Evolutionary conservation across 1,284 basidiomycete species (phyloP).

Genomic region (Sphagnurus paluster): DNA sequence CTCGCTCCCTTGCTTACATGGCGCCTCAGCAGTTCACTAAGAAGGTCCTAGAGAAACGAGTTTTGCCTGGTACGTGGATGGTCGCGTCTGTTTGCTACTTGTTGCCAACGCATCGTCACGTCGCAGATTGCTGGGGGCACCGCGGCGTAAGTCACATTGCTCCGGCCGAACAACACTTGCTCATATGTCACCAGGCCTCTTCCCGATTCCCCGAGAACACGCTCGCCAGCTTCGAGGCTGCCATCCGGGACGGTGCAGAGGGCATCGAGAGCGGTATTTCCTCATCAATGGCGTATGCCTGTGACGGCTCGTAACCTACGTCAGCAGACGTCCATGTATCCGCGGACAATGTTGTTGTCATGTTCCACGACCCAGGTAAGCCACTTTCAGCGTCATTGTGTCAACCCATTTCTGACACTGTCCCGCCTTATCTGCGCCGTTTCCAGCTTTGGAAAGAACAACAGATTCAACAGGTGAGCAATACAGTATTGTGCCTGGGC

Average conservation of each 20-base stretch:
- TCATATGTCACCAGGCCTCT: slow-evolving; percentile 61
- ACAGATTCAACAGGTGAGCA: slow-evolving; percentile 68
- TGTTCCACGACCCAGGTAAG: slow-evolving; percentile 94
- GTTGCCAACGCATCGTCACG: slow-evolving; percentile 6
- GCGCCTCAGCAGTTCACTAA: not conserved
- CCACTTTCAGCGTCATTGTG: slow-evolving; percentile 7
- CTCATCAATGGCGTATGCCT: slow-evolving; percentile 29
- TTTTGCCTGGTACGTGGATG: slow-evolving; percentile 34
- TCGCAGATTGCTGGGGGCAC: slow-evolving; percentile 88
- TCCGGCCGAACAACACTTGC: not conserved
- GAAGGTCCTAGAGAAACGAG: slow-evolving; percentile 20
- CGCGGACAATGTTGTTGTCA: slow-evolving; percentile 84
- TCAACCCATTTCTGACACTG: slow-evolving; percentile 13
- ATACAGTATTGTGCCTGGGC: not conserved
- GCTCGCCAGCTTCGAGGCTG: slow-evolving; percentile 88
- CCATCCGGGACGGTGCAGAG: slow-evolving; percentile 91
- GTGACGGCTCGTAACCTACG: slow-evolving; percentile 48
- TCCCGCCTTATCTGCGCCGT: slow-evolving; percentile 11
- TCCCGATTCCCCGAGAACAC: slow-evolving; percentile 91
- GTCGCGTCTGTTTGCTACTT: not conserved
- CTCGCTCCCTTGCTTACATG: slow-evolving; percentile 1
- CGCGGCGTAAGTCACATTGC: slow-evolving; percentile 76
- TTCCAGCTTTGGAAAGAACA: slow-evolving; percentile 62
- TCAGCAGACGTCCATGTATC: slow-evolving; percentile 94
- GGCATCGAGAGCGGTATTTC: slow-evolving; percentile 90